These are phyloP conservation scores for Pyronema omphalodes DNA, from an alignment of 495 filamentous ascomycete species.

Conservation along the genomic window DNA sequence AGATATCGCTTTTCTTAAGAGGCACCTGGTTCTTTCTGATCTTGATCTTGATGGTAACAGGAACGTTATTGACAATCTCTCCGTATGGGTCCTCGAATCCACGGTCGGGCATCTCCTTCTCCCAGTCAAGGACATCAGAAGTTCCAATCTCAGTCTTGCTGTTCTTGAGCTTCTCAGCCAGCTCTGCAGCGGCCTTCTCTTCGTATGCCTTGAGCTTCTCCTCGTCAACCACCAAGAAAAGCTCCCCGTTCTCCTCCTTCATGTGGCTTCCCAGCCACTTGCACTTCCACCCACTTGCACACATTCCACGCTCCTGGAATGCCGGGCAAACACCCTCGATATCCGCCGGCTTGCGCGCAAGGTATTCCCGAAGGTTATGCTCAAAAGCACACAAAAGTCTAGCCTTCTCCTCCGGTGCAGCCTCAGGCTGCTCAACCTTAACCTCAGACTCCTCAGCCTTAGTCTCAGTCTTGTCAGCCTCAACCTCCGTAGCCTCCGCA, in stretches of 20 bases:
- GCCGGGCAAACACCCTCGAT: slow-evolving; percentile 62
- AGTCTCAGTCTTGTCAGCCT: slow-evolving; percentile 1
- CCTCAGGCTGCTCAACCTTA: slow-evolving; percentile 14
- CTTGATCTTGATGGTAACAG: slow-evolving; percentile 43
- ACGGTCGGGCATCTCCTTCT: slow-evolving; percentile 16
- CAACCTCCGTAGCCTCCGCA: background rate
- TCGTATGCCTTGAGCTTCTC: slow-evolving; percentile 23
- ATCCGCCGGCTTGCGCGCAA: slow-evolving; percentile 64
- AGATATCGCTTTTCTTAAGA: slow-evolving; percentile 54
- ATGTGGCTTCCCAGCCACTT: slow-evolving; percentile 71
- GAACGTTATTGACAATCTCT: slow-evolving; percentile 57
- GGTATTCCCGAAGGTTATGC: slow-evolving; percentile 69
- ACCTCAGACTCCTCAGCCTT: slow-evolving; percentile 11
- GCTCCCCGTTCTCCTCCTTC: slow-evolving; percentile 43
- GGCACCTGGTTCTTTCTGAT: slow-evolving; percentile 47
- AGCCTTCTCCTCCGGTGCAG: slow-evolving; percentile 12
- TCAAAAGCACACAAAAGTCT: slow-evolving; percentile 46
- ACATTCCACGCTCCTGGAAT: slow-evolving; percentile 56
- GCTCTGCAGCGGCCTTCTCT: slow-evolving; percentile 15
- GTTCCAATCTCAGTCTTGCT: slow-evolving; percentile 11
- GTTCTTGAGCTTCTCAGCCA: slow-evolving; percentile 20
- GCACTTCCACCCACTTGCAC: slow-evolving; percentile 74
- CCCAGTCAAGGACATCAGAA: slow-evolving; percentile 14
- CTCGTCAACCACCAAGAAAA: slow-evolving; percentile 46
- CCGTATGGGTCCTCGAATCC: slow-evolving; percentile 30